phyloP scores from a whole-genome alignment of 768 basidiomycete species.

The Auricularia sp. region DNA sequence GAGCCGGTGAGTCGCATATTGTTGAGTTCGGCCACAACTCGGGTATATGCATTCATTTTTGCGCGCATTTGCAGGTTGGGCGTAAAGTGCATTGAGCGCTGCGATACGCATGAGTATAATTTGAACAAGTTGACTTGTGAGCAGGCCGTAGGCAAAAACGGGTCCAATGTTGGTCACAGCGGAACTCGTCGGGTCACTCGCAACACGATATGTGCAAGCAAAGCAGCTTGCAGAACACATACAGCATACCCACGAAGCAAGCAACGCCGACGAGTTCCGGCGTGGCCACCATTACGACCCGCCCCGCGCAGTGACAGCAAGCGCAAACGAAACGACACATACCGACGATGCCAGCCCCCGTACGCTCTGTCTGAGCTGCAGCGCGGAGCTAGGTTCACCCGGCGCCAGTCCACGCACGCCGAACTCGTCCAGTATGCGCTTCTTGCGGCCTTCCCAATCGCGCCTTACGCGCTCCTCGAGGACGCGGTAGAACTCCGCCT shows the following conservation, averaged over 20 bases:
- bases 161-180: no score
- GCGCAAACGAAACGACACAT: not conserved
- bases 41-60: slow-evolving; percentile 95
- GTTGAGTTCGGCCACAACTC: slow-evolving; percentile 71
- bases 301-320: no score
- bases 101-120: not conserved
- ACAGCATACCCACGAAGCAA: no score
- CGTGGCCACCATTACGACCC: no score
- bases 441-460: slow-evolving; percentile 89
- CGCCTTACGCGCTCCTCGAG: slow-evolving; percentile 63
- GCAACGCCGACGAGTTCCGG: no score
- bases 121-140: no score
- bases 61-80: slow-evolving; percentile 64
- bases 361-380: not conserved
- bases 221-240: no score
- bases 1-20: slow-evolving; percentile 56
- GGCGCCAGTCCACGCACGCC: slow-evolving; percentile 47
- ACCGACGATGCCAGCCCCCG: slow-evolving; percentile 3
- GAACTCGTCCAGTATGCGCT: slow-evolving; percentile 80
- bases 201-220: no score
- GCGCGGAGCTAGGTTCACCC: slow-evolving; percentile 31
- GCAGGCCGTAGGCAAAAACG: no score
- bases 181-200: no score
- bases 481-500: slow-evolving; percentile 74
- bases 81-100: slow-evolving; percentile 7